phyloP scores from a whole-genome alignment of 176 grass and related monocot genomes.

The Alloteropsis semialata region DNA sequence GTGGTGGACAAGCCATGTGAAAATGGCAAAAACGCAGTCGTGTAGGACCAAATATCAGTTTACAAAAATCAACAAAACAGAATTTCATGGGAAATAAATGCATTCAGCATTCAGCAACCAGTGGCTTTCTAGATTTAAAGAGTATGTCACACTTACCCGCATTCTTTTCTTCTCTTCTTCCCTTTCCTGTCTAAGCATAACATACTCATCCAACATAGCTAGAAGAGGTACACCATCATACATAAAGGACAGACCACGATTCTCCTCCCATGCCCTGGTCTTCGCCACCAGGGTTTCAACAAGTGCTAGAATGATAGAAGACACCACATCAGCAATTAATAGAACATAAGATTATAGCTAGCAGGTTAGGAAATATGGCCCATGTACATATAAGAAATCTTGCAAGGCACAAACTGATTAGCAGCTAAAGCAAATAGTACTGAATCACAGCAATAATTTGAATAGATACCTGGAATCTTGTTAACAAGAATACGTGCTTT shows the following conservation, averaged over 20 bases:
- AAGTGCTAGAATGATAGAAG: constrained; percentile 61
- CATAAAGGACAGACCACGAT: constrained; percentile 72
- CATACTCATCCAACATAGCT: constrained; percentile 97
- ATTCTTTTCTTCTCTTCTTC: constrained; percentile 96
- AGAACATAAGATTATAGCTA: background rate
- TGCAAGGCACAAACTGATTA: background rate
- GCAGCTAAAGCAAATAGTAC: background rate
- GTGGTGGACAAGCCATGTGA: background rate
- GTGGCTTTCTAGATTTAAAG: constrained; percentile 12
- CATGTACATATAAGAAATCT: constrained; percentile 15
- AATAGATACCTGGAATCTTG: constrained; percentile 89
- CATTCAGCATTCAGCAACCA: background rate
- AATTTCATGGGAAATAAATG: background rate
- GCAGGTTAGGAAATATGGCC: background rate
- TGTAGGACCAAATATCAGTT: background rate
- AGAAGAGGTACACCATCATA: constrained; percentile 95
- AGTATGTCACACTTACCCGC: constrained; percentile 45
- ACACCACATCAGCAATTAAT: constrained; percentile 30
- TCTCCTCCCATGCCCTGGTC: constrained; percentile 84
- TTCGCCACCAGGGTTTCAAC: constrained; percentile 95
- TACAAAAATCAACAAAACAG: background rate
- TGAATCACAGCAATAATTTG: background rate
- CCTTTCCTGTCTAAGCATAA: constrained; percentile 95
- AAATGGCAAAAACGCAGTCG: background rate
- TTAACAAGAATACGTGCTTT: constrained; percentile 95